phyloP scores from a whole-genome alignment of 805 yeast species.

The Schwanniomyces occidentalis region DNA sequence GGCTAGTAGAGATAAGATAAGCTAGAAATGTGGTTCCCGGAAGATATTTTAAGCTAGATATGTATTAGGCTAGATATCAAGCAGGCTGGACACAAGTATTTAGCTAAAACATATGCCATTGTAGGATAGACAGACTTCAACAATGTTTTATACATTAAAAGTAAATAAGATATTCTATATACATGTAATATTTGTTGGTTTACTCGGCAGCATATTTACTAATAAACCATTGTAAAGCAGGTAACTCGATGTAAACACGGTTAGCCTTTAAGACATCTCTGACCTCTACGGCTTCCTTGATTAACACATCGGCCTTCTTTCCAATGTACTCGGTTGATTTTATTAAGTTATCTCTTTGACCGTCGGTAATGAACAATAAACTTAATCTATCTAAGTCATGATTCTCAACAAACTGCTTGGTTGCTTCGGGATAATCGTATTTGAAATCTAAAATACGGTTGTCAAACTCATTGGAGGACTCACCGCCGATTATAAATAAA shows the following conservation, averaged over 20 bases:
- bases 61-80: too few relatives aligned
- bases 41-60: too few relatives aligned
- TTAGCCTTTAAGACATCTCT: slow-evolving; percentile 81
- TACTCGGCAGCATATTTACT: slow-evolving; percentile 26
- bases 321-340: slow-evolving; percentile 55
- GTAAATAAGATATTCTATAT: too few relatives aligned
- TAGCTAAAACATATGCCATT: too few relatives aligned
- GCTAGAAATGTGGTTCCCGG: too few relatives aligned
- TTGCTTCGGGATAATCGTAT: slow-evolving; percentile 44
- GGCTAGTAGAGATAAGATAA: too few relatives aligned
- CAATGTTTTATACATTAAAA: too few relatives aligned
- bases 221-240: slow-evolving; percentile 64
- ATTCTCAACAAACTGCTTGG: slow-evolving; percentile 48
- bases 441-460: slow-evolving; percentile 34
- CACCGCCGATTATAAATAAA: slow-evolving; percentile 66
- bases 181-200: too few relatives aligned
- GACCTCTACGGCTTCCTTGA: slow-evolving; percentile 78
- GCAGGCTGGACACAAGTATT: too few relatives aligned
- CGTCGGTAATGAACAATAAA: slow-evolving; percentile 68
- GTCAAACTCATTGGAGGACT: slow-evolving; percentile 24
- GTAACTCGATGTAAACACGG: slow-evolving; percentile 68
- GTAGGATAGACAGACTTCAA: too few relatives aligned
- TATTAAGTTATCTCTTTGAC: slow-evolving; percentile 59
- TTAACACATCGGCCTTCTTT: slow-evolving; percentile 60
- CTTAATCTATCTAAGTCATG: slow-evolving; percentile 53